These are phyloP conservation scores for Aspergillus intermedius DNA, from an alignment of 2,329 filamentous ascomycete genomes.

Conservation along the genomic window DNA sequence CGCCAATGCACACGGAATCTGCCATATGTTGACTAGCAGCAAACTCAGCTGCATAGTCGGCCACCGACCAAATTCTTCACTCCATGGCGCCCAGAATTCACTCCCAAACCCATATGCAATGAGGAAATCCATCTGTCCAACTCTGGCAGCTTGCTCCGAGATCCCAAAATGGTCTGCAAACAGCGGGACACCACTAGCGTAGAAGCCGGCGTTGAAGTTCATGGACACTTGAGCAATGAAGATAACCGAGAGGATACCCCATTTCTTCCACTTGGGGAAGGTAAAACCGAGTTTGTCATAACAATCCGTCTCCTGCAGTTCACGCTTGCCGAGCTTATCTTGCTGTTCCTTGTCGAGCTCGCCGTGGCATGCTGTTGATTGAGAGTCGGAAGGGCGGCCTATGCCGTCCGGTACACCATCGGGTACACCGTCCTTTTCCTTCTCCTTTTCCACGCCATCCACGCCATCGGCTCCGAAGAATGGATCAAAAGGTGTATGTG, in stretches of 20 bases:
- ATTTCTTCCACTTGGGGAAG: slow-evolving; percentile 60
- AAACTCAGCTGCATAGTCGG: slow-evolving; percentile 67
- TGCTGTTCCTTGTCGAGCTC: slow-evolving; percentile 4
- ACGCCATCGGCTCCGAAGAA: not conserved
- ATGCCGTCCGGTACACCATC: slow-evolving; percentile 7
- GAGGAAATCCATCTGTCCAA: slow-evolving; percentile 70
- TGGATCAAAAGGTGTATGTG: not conserved
- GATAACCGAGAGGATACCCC: slow-evolving; percentile 61
- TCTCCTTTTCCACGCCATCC: slow-evolving; percentile 2
- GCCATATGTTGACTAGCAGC: slow-evolving; percentile 70
- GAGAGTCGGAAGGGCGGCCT: slow-evolving; percentile 10
- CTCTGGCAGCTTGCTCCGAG: slow-evolving; percentile 59
- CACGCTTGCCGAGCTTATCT: slow-evolving; percentile 19
- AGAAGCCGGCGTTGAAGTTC: slow-evolving; percentile 71
- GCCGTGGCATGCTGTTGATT: slow-evolving; percentile 1
- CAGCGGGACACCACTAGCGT: slow-evolving; percentile 59
- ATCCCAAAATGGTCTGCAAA: slow-evolving; percentile 61
- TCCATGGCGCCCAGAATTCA: slow-evolving; percentile 82
- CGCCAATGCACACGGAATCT: slow-evolving; percentile 63
- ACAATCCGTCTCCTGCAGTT: slow-evolving; percentile 51
- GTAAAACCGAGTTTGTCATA: slow-evolving; percentile 59
- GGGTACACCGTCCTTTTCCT: slow-evolving; percentile 13
- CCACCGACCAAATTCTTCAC: slow-evolving; percentile 71
- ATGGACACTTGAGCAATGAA: slow-evolving; percentile 67
- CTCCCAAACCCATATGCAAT: slow-evolving; percentile 76